Base-by-base conservation (phyloP, 257 asterid species). In the Echites panduratus region DNA sequence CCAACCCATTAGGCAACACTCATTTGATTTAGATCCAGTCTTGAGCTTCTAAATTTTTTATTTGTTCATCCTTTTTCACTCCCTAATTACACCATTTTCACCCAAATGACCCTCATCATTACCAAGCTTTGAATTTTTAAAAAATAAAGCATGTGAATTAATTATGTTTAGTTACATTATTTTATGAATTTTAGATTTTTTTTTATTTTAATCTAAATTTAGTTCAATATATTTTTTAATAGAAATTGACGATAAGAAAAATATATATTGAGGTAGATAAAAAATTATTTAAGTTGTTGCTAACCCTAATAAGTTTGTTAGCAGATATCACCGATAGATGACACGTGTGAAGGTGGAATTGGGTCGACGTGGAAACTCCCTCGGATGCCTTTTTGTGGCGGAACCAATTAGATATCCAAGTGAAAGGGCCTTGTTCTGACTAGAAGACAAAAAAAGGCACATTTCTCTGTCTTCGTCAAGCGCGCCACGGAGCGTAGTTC, bases 331-430 rank as follows among this genome's bases (percentile, higher is more conserved):
- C 3, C 3, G 38, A 32, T 3, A 32, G 9, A 16, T 53, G 59
- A n/a, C 14, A 72, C 69, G 69, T 27, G 59, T 53, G 20, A 6
- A 20, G 40, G 26, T 2, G 3, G 12, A 2, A 59, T 32, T 66
- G 74, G 38, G 26, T n/a, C 61, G 74, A 66, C 73, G 77, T 72
- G 81, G 66, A 59, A 57, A 22, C 54, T 14, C 70, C 81, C 56
- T 67, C 24, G 77, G 77, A 57, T 72, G 20, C 81, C 70, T 72
- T 72, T 47, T 32, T 38, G 19, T 27, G 7, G 43, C 47, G n/a
- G 44, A 20, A 41, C 70, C 74, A 57, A 26, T 73, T 47, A 19
- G 27, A 72, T 66, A 38, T 47, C 40, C 12, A 38, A 32, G 14
- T 12, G 35, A 24, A n/a, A 72, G 22, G 50, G 12, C 14, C 38